Evolutionary conservation across 495 filamentous ascomycete genomes (phyloP).

Genomic region (Eremomyces bilateralis): DNA sequence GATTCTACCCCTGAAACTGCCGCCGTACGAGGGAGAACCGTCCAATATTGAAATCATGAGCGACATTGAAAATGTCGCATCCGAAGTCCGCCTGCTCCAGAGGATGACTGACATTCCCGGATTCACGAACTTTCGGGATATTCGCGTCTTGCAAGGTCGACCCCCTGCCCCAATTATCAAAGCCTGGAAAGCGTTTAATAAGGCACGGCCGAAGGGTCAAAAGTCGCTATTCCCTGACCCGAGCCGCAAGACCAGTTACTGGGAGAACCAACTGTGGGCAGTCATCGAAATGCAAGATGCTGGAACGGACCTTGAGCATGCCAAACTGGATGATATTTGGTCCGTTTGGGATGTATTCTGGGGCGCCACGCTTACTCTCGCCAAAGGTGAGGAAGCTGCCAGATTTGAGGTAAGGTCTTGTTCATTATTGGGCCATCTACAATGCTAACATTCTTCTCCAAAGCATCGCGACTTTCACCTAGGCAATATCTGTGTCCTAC

Average conservation of each 20-base stretch:
- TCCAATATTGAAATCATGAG: neutral
- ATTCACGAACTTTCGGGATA: slow-evolving; percentile 76
- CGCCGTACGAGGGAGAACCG: slow-evolving; percentile 9
- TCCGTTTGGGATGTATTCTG: slow-evolving; percentile 75
- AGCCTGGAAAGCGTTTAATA: slow-evolving; percentile 41
- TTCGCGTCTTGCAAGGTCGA: slow-evolving; percentile 49
- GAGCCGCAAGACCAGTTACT: slow-evolving; percentile 20
- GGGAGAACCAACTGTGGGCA: slow-evolving; percentile 47
- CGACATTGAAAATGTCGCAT: slow-evolving; percentile 23
- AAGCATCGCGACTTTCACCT: slow-evolving; percentile 73
- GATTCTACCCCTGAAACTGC: slow-evolving; percentile 19
- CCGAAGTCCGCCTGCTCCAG: slow-evolving; percentile 55
- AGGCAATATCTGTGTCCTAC: slow-evolving; percentile 59
- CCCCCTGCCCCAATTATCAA: slow-evolving; percentile 37
- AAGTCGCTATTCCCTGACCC: slow-evolving; percentile 43
- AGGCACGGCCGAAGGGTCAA: slow-evolving; percentile 31
- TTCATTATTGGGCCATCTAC: neutral
- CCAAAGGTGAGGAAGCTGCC: slow-evolving; percentile 47
- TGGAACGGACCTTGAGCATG: slow-evolving; percentile 50
- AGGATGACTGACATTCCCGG: slow-evolving; percentile 59
- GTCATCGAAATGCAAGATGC: slow-evolving; percentile 80
- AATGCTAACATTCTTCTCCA: neutral
- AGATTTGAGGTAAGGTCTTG: slow-evolving; percentile 42
- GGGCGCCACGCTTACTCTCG: slow-evolving; percentile 53
- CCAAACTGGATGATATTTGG: slow-evolving; percentile 24